phyloP scores from a whole-genome alignment of 148 eudicot species.

The Rheum nobile region DNA sequence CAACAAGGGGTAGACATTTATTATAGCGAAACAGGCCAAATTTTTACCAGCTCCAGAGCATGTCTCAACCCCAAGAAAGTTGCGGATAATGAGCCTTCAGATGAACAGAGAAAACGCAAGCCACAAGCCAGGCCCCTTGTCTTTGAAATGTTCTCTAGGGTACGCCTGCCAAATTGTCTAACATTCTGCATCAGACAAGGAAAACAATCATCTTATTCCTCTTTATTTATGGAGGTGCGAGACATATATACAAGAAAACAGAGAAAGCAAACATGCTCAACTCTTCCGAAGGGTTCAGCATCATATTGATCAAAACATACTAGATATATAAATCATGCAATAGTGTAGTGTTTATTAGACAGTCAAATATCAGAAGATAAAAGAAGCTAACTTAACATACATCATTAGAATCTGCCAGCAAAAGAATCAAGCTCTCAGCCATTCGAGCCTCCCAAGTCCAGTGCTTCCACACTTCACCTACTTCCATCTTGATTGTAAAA shows the following conservation, averaged over 20 bases:
- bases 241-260: background rate
- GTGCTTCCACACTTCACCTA: slow-evolving; percentile 52
- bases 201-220: background rate
- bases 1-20: background rate
- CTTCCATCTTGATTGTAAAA: slow-evolving; percentile 62
- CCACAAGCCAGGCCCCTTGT: slow-evolving; percentile 69
- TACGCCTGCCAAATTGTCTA: slow-evolving; percentile 72
- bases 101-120: slow-evolving; percentile 77
- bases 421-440: slow-evolving; percentile 80
- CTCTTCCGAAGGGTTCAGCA: background rate
- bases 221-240: background rate
- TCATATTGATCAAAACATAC: background rate
- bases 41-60: slow-evolving; percentile 69
- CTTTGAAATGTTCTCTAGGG: slow-evolving; percentile 72
- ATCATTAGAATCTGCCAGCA: slow-evolving; percentile 92
- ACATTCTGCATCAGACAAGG: slow-evolving; percentile 55
- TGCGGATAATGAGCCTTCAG: slow-evolving; percentile 51
- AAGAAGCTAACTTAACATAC: slow-evolving; percentile 26
- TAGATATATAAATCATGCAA: background rate
- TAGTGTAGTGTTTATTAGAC: background rate
- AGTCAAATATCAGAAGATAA: background rate
- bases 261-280: background rate
- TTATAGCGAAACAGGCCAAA: background rate
- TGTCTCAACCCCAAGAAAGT: slow-evolving; percentile 56
- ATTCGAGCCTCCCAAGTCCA: slow-evolving; percentile 95